A percentile compares a stretch with the other conserved stretches of the same genome.
Conservation (phyloP, 768 basidiomycete species). For the Trametopsis cervina region DNA sequence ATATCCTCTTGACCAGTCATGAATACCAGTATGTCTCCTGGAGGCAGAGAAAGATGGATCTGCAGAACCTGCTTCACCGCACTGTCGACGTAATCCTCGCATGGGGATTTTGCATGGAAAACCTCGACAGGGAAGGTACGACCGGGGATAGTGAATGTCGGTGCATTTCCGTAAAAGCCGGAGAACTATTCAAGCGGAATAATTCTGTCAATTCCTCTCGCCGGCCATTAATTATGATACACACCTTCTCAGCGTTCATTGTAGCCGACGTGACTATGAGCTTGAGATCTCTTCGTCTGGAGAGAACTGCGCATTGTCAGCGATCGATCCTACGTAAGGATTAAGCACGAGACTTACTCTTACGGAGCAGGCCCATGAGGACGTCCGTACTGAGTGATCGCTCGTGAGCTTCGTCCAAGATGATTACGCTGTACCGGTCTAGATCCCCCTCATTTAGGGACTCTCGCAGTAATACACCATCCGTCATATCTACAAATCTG, state of each 20-base stretch:
- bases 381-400: conserved; percentile 97
- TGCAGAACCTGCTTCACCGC: conserved; percentile 97
- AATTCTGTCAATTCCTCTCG: background rate
- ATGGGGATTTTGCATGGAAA: conserved; percentile 94
- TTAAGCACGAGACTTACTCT: conserved; percentile 50
- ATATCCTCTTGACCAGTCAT: conserved; percentile 99
- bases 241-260: conserved; percentile 98
- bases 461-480: conserved; percentile 96
- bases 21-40: conserved; percentile 94
- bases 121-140: conserved; percentile 98
- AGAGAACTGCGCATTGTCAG: conserved; percentile 34
- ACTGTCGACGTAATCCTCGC: conserved; percentile 97
- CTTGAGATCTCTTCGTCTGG: conserved; percentile 86
- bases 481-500: conserved; percentile 85
- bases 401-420: conserved; percentile 99
- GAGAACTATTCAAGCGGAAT: conserved; percentile 74
- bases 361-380: conserved; percentile 90
- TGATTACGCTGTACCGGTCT: conserved; percentile 94
- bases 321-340: conserved; percentile 35
- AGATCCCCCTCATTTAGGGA: conserved; percentile 98
- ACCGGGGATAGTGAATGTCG: conserved; percentile 87
- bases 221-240: conserved; percentile 1
- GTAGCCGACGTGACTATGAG: conserved; percentile 98
- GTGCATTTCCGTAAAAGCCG: conserved; percentile 89
- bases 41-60: conserved; percentile 89